Evolutionary conservation across 306 rosid species (phyloP), one percentile per base, ranked within the genome.

Genomic region (Quercus mongolica): DNA sequence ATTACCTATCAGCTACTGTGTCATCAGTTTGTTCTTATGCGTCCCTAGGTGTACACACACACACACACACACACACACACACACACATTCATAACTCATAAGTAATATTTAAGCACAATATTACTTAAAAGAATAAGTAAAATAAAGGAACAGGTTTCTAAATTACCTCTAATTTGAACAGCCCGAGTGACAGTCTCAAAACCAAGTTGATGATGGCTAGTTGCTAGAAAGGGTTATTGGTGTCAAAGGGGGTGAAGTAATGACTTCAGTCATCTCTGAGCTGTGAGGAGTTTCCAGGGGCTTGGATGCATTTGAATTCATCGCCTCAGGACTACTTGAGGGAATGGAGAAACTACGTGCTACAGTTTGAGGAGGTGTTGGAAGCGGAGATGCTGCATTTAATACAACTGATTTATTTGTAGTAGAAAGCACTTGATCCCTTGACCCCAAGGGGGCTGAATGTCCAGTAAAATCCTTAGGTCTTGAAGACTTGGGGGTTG

Each of bases 301-400:
- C 78, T 86, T 83, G n/a, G 87, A 71, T 68, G 68, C 83, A 46
- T 81, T 87, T 72, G 86, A 84, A 67, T 81, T 90, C 68, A 76
- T 79, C 69, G 56, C 89, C 86, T 88, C 88, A 74, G 85, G 75
- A 78, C 89, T 82, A 77, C 90, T 88, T 20, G 96, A 89, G 21
- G 98, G 99, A 78, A 93, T 90, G 73, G 99, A 96, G 85, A 88
- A 88, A 84, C 99, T 93, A 61, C 97, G 98, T 67, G 87, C 54
- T 73, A 93, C 83, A 65, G 78, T 77, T 79, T 80, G 94, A 54
- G 97, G 94, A 76, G 99, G 99, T 33, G 49, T 83, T 78, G 98
- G 97, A 78, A 96, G 82, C 44, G 97, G 96, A 85, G 99, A 87
- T 59, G 98, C 91, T 41, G 86, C 77, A 84, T 81, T 89, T 77